These are phyloP conservation scores for Septoria linicola DNA, from an alignment of 2,329 filamentous ascomycete genomes.

Conservation along the genomic window DNA sequence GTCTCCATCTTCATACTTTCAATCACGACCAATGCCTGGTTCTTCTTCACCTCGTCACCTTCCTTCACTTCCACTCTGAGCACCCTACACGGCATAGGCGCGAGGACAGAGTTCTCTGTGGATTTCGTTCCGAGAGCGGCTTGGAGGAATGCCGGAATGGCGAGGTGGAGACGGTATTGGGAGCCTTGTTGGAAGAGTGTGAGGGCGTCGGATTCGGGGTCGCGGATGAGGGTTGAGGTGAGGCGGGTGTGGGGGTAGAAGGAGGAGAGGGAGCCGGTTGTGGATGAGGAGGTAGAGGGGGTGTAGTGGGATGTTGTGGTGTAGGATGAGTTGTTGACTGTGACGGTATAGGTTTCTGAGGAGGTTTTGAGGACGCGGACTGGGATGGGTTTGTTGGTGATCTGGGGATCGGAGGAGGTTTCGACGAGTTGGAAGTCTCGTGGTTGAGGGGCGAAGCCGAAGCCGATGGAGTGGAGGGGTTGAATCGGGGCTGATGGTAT, in stretches of 20 bases:
- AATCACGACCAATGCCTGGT: conserved; percentile 76
- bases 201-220: conserved; percentile 55
- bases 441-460: conserved; percentile 59
- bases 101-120: conserved; percentile 74
- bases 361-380: conserved; percentile 55
- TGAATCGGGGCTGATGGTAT: conserved; percentile 26
- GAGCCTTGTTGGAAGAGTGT: conserved; percentile 73
- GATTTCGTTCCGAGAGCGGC: conserved; percentile 85
- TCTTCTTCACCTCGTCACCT: conserved; percentile 79
- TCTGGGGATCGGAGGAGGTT: conserved; percentile 44
- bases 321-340: conserved; percentile 39
- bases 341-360: conserved; percentile 53
- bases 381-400: conserved; percentile 37
- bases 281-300: conserved; percentile 45
- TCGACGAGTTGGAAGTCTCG: conserved; percentile 60
- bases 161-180: conserved; percentile 57
- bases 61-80: conserved; percentile 82
- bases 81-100: conserved; percentile 98
- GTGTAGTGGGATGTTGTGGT: conserved; percentile 46
- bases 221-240: conserved; percentile 71
- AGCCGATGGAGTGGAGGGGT: conserved; percentile 50
- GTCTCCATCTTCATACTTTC: conserved; percentile 59
- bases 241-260: conserved; percentile 82
- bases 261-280: conserved; percentile 55
- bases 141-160: conserved; percentile 74